These are phyloP conservation scores for Phytophthora ramorum DNA, from an alignment of 352 stramenopile genomes.

Conservation along the genomic window DNA sequence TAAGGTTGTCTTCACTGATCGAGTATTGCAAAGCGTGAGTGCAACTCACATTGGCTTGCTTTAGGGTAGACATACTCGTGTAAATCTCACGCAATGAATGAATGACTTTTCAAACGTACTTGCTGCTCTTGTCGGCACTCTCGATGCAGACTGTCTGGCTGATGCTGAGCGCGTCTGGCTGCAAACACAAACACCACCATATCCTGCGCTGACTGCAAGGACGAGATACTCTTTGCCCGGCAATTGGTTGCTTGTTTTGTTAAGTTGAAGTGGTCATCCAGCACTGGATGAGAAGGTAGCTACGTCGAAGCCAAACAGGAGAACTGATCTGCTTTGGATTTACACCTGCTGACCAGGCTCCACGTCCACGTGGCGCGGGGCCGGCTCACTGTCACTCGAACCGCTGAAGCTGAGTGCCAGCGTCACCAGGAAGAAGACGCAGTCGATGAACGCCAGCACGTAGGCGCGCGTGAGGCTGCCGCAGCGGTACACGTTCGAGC, in stretches of 20 bases:
- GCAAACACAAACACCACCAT: too few species aligned
- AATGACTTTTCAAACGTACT: not conserved
- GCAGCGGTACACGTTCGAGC: conserved; percentile 47
- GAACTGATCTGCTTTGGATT: not conserved
- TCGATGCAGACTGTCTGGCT: too few species aligned
- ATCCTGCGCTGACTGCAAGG: too few species aligned
- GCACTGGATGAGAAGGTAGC: not conserved
- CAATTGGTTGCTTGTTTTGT: not conserved
- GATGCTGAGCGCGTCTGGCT: too few species aligned
- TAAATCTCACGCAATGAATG: conserved; percentile 12
- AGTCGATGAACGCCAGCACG: conserved; percentile 47
- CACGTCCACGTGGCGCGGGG: conserved; percentile 26
- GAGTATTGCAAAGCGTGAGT: conserved; percentile 12
- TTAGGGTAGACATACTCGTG: not conserved
- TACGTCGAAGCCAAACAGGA: not conserved
- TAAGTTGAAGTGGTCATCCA: conserved; percentile 11
- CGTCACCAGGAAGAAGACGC: conserved; percentile 42
- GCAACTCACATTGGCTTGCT: conserved; percentile 2
- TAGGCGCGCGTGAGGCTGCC: conserved; percentile 44
- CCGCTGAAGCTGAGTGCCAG: conserved; percentile 34
- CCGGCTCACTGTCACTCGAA: conserved; percentile 12
- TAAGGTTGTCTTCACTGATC: not conserved
- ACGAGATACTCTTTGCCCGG: too few species aligned
- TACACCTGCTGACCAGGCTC: conserved; percentile 36
- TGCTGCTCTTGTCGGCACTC: too few species aligned